A percentile compares a stretch with the other conserved stretches of the same genome.
Evolutionary conservation across 1,284 basidiomycete species (phyloP).

Genomic region (Fomitiporia mediterranea): DNA sequence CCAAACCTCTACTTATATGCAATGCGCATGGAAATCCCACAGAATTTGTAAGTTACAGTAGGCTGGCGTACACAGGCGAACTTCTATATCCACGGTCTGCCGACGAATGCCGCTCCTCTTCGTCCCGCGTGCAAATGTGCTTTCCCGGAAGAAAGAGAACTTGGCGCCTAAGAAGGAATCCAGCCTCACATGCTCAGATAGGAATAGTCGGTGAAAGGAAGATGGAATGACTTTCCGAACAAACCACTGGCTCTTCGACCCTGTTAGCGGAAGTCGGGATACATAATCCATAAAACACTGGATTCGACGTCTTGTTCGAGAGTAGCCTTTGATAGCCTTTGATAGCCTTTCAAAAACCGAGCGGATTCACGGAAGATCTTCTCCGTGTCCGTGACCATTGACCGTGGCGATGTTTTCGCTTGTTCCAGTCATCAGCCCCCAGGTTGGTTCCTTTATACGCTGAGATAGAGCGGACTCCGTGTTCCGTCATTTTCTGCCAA

Average conservation of each 20-base stretch:
- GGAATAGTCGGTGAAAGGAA: conserved; percentile 20
- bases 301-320: no score
- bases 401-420: no score
- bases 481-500: no score
- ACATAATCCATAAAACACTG: no score
- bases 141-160: neutral
- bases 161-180: neutral
- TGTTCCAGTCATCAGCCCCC: no score
- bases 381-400: neutral
- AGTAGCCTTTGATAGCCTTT: no score
- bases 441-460: neutral
- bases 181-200: conserved; percentile 18
- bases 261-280: no score
- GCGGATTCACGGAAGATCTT: no score
- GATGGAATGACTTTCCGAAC: no score
- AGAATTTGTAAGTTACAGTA: neutral
- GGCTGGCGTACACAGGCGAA: neutral
- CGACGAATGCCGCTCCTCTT: neutral
- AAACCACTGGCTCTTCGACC: no score
- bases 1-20: neutral
- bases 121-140: conserved; percentile 7
- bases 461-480: conserved; percentile 5
- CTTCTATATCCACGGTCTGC: neutral
- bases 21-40: neutral
- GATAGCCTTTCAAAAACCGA: no score